Base-by-base conservation (phyloP, 345 rosid genomes). In the Camelina sativa region DNA sequence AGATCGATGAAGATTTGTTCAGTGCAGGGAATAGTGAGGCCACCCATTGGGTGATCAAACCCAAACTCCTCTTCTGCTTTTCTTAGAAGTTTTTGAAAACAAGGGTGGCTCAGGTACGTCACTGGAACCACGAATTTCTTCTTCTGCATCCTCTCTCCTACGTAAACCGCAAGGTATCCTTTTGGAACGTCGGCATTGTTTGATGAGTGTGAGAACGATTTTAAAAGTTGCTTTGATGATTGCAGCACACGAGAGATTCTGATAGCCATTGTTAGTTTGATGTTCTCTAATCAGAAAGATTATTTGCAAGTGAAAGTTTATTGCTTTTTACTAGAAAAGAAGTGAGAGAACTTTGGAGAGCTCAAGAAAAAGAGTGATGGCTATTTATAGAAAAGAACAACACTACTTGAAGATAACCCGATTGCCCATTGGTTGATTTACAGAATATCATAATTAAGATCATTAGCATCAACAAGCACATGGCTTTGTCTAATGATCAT, bases 1-100 rank as follows among this genome's bases (percentile, higher is more conserved):
- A 82, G 64, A 55, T 79, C 67, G 17, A 82, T 38, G 78, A 83
- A 83, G 25, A 70, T 50, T 2, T 87, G 81, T 81, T 79, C 85
- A 2, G 37, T 77, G 69, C 82, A 83, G 1, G 88, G 87, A 22
- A 84, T 79, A 20, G 86, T 87, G 38, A 87, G 79, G 48, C 85
- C 87, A 25, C 86, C 86, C 71, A 67, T 80, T n/a, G 83, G 78
- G 7, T 80, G 86, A 66, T 76, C 23, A 47, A 77, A 86, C 5
- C 86, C 86, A 60, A 80, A 83, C 59, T 52, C 71, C 52, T 67
- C 72, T 15, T 67, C 72, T 22, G 72, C 51, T 53, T 53, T 16
- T 23, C 38, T 61, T 11, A 86, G 76, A 77, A 85, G 60, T 9
- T 69, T 74, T 32, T 41, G 83, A 61, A 86, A 86, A 10, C 55